phyloP scores from a whole-genome alignment of 805 yeast species.

The Metschnikowia hibisci region DNA sequence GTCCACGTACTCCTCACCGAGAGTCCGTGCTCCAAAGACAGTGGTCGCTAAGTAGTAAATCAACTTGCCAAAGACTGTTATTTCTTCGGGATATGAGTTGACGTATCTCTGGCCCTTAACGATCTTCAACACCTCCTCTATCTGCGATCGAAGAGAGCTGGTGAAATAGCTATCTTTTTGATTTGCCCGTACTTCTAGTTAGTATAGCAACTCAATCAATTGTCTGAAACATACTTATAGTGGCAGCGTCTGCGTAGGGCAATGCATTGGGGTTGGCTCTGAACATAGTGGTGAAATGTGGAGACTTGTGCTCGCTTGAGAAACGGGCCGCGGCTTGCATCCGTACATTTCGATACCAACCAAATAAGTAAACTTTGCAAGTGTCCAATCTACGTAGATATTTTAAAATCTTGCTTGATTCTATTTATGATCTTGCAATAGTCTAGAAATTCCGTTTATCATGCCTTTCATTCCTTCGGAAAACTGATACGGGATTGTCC shows the following conservation, averaged over 20 bases:
- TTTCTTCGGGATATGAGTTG: constrained; percentile 59
- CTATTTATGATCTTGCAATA: too few species aligned
- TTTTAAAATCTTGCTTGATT: too few species aligned
- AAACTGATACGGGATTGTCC: background rate
- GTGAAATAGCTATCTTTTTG: constrained; percentile 84
- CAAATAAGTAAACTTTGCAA: too few species aligned
- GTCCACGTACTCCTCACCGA: constrained; percentile 95
- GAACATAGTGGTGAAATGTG: constrained; percentile 10
- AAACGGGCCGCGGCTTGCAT: background rate
- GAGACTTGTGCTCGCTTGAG: background rate
- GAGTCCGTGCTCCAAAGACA: constrained; percentile 66
- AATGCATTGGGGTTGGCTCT: constrained; percentile 21
- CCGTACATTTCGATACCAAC: background rate
- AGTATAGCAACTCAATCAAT: constrained; percentile 14
- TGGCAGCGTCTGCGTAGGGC: constrained; percentile 83
- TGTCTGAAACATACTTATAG: constrained; percentile 54
- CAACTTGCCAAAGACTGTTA: constrained; percentile 54
- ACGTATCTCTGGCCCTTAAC: constrained; percentile 62
- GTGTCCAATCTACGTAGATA: too few species aligned
- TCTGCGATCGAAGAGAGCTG: constrained; percentile 46
- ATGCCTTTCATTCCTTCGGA: background rate
- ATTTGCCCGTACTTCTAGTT: constrained; percentile 65
- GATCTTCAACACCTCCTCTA: constrained; percentile 53
- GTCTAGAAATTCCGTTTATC: too few species aligned
- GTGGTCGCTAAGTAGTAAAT: constrained; percentile 76